These are phyloP conservation scores for Populus hybrid DNA, from an alignment of 441 rosid genomes.

Conservation along the genomic window DNA sequence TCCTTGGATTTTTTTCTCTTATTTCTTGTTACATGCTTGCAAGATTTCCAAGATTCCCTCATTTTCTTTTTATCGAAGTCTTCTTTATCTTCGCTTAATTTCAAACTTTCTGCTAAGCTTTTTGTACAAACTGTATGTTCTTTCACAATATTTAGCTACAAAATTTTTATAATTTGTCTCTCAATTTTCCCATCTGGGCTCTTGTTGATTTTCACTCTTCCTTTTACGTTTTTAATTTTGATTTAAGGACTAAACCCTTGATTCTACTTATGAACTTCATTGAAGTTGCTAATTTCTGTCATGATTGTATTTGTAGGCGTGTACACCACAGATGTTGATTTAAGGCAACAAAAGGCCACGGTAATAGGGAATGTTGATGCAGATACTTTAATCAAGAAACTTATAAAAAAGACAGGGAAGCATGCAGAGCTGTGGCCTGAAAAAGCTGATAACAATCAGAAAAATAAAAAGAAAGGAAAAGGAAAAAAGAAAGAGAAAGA, in stretches of 20 bases:
- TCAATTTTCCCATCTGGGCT: background rate
- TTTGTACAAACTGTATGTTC: too few relatives aligned
- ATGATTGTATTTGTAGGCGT: constrained; percentile 46
- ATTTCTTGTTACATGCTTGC: background rate
- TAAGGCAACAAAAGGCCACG: constrained; percentile 63
- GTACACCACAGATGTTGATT: constrained; percentile 51
- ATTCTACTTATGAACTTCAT: background rate
- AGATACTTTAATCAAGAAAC: constrained; percentile 57
- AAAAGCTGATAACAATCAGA: constrained; percentile 34
- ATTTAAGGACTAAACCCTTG: background rate
- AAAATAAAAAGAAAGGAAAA: constrained; percentile 32
- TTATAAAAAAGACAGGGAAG: constrained; percentile 56
- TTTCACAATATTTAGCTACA: background rate
- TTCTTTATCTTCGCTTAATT: too few relatives aligned
- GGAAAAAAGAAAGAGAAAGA: constrained; percentile 34
- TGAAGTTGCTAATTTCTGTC: background rate
- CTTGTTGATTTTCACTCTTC: background rate
- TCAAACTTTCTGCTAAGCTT: too few relatives aligned
- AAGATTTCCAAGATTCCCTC: too few relatives aligned
- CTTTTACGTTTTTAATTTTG: background rate
- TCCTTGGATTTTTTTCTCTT: background rate
- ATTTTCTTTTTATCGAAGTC: too few relatives aligned
- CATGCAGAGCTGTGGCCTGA: constrained; percentile 89
- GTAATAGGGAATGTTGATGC: constrained; percentile 63
- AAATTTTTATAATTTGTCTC: background rate